phyloP scores from a whole-genome alignment of 495 filamentous ascomycete genomes.

The Tuber aestivum region DNA sequence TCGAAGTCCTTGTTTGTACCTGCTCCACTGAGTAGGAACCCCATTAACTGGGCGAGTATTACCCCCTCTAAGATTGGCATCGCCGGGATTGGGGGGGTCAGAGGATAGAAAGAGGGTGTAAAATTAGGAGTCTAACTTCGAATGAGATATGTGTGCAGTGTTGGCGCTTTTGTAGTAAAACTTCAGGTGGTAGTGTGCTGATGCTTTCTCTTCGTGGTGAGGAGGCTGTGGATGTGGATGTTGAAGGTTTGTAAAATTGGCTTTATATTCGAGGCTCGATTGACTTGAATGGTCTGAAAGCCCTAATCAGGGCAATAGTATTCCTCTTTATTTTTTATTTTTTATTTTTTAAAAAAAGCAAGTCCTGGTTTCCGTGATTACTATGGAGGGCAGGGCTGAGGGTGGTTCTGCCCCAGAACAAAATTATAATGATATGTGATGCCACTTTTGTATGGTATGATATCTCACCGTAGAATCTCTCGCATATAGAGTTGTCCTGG shows the following conservation, averaged over 20 bases:
- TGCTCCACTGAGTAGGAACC: neutral
- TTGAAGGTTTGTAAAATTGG: neutral
- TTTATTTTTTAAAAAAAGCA: neutral
- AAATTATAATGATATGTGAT: neutral
- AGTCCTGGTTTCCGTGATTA: neutral
- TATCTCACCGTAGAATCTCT: neutral
- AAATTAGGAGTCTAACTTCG: neutral
- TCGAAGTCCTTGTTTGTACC: neutral
- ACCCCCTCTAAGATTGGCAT: neutral
- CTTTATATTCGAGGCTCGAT: neutral
- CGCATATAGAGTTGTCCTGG: neutral
- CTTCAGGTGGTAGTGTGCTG: neutral
- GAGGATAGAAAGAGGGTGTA: neutral
- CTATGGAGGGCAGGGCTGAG: neutral
- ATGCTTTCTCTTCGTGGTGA: neutral
- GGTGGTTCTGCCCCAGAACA: neutral
- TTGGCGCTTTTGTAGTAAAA: neutral
- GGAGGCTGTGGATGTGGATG: neutral
- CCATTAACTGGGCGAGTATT: neutral
- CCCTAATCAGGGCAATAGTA: neutral
- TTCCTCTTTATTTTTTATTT: neutral
- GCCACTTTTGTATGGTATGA: neutral
- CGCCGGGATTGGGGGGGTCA: neutral
- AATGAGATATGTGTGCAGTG: neutral
- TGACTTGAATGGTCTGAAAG: neutral